Base-by-base conservation (phyloP, 371 early-diverging fungal genomes). In the Parasitella parasitica region DNA sequence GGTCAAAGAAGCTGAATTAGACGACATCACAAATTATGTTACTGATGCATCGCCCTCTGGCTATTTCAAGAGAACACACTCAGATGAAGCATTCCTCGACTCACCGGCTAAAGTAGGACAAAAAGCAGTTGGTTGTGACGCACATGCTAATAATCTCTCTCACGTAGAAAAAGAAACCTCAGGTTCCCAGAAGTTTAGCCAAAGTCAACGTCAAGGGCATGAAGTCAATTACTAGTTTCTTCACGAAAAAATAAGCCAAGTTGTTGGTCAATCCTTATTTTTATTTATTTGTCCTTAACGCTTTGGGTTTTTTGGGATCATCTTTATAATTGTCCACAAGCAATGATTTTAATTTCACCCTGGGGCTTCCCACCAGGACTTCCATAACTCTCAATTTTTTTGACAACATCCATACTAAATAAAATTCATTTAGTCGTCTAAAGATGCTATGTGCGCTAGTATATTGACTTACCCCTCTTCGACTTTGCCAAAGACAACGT, bases 401-500 rank as follows among this genome's bases (percentile, higher is more conserved):
- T 75, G 65, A 97, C 92, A 54, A 96, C 70, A 28, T 94, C 85
- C 77, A 86, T 34, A 66, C 67, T 67, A 53, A 22, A n/a, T 36
- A 7, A 46, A 37, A 26, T 27, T 32, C 4, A 32, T 32, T 32
- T 3, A 32, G 32, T 15, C 15, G n/a, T n/a, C n/a, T n/a, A n/a
- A n/a, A n/a, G n/a, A n/a, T n/a, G n/a, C n/a, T n/a, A n/a, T n/a
- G n/a, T n/a, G n/a, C n/a, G n/a, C n/a, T n/a, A 20, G 16, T 9
- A n/a, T 20, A 52, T 15, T 35, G 13, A 30, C 53, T 49, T 82
- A 57, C 91, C 73, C 94, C 65, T 91, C 86, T 49, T 80, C 71
- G 30, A 99, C 99, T 46, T 78, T 52, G 46, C 99, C 99, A 82
- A 99, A 99, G 41, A 99, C 99, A 62, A 97, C 97, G 86, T 99